Conservation (phyloP, 2,329 filamentous ascomycete species). For the Fusarium acutatum region DNA sequence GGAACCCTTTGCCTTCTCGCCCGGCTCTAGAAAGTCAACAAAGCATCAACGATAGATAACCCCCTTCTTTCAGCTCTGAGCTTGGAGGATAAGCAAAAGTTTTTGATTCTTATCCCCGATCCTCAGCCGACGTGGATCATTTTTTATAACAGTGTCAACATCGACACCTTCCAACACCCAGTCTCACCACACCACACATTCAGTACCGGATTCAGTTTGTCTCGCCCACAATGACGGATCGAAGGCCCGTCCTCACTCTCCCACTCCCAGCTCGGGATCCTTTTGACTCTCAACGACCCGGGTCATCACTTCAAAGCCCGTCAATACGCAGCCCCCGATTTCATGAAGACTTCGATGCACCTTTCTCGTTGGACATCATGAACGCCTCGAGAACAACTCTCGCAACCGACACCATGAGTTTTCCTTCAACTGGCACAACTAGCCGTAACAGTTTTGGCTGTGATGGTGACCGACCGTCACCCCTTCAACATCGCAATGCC, state of each 20-base stretch:
- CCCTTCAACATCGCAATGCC: conserved; percentile 38
- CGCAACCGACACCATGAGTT: conserved; percentile 40
- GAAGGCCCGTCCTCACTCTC: conserved; percentile 40
- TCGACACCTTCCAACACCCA: background rate
- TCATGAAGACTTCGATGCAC: conserved; percentile 50
- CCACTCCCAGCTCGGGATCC: conserved; percentile 38
- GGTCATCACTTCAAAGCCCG: conserved; percentile 29
- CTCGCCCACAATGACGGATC: conserved; percentile 39
- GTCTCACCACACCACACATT: background rate
- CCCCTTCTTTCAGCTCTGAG: conserved; percentile 1
- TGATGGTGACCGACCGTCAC: conserved; percentile 31
- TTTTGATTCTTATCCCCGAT: background rate
- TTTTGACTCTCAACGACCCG: conserved; percentile 31
- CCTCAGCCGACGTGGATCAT: background rate
- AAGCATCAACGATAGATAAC: conserved; percentile 7
- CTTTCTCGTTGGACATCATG: conserved; percentile 48
- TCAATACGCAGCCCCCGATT: conserved; percentile 47
- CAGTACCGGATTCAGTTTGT: conserved; percentile 20
- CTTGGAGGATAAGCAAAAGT: background rate
- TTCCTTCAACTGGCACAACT: conserved; percentile 33
- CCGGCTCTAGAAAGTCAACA: conserved; percentile 21
- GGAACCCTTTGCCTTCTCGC: conserved; percentile 22
- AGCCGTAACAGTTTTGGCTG: conserved; percentile 41
- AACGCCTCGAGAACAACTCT: conserved; percentile 44
- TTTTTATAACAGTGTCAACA: conserved; percentile 7